Conservation (phyloP, 2,329 filamentous ascomycete species). For the Scedosporium minutisporum region DNA sequence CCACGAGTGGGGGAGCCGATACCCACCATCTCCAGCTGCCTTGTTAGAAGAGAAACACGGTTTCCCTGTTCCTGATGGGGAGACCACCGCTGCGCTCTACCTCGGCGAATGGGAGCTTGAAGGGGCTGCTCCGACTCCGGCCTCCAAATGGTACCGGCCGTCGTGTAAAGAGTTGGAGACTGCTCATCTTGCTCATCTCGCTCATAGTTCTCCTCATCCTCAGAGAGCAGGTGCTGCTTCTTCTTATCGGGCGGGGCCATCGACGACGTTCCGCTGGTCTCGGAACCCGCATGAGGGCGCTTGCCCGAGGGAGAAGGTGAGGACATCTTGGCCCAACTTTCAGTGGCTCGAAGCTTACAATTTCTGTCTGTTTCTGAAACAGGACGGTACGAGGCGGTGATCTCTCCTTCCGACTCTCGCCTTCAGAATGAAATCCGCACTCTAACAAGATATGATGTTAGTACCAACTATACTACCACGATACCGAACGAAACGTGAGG, state of each 20-base stretch:
- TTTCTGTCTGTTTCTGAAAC: not conserved
- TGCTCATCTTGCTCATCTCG: not conserved
- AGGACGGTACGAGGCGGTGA: not conserved
- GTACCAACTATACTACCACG: not conserved
- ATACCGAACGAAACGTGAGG: not conserved
- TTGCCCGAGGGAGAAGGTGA: not conserved
- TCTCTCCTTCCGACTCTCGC: not conserved
- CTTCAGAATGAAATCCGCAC: not conserved
- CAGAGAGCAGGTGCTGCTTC: not conserved
- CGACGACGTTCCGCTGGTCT: not conserved
- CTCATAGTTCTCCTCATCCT: not conserved
- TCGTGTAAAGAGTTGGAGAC: slow-evolving; percentile 38
- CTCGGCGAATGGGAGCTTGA: slow-evolving; percentile 41
- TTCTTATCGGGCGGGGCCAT: not conserved
- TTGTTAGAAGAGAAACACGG: not conserved
- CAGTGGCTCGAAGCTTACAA: not conserved
- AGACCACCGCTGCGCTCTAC: slow-evolving; percentile 33
- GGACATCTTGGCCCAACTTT: not conserved
- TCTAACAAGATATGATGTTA: not conserved
- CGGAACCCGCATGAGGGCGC: not conserved
- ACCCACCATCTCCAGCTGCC: not conserved
- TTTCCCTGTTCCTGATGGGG: not conserved
- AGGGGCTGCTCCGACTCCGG: slow-evolving; percentile 34
- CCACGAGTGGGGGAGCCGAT: not conserved
- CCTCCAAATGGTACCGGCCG: slow-evolving; percentile 47